Percentiles rank a stretch among this genome's conserved stretches.
phyloP scores from a whole-genome alignment of 495 filamentous ascomycete species.

The Xylaria palmicola region DNA sequence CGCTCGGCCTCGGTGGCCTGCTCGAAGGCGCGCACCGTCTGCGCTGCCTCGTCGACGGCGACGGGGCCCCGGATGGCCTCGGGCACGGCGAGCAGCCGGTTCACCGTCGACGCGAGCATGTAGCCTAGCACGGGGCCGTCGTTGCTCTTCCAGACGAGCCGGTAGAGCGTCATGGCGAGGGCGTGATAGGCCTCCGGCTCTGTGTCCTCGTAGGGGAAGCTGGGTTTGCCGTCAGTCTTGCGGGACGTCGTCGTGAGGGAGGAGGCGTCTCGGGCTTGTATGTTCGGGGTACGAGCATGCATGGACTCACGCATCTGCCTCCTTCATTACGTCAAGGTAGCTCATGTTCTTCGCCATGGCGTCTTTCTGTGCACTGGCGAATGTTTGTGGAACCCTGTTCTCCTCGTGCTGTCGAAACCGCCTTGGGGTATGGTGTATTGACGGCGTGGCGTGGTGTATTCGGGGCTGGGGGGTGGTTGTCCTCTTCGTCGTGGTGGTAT shows the following conservation, averaged over 20 bases:
- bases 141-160: constrained; percentile 40
- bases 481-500: neutral
- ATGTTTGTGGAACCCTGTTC: neutral
- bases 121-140: constrained; percentile 60
- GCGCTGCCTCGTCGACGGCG: constrained; percentile 48
- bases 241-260: neutral
- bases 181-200: constrained; percentile 50
- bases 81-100: constrained; percentile 49
- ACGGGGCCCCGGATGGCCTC: constrained; percentile 51
- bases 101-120: constrained; percentile 56
- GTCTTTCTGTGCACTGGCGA: neutral
- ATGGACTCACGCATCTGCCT: constrained; percentile 61
- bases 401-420: neutral
- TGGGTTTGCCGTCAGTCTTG: constrained; percentile 29
- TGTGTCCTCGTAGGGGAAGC: constrained; percentile 66
- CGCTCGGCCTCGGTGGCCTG: constrained; percentile 55
- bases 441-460: neutral
- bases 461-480: neutral
- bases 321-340: constrained; percentile 40
- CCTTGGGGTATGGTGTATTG: neutral
- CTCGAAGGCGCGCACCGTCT: constrained; percentile 52
- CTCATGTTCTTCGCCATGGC: constrained; percentile 16
- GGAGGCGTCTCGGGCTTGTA: too few relatives aligned
- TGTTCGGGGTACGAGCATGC: neutral
- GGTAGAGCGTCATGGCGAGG: constrained; percentile 52